Evolutionary conservation across 1,284 basidiomycete species (phyloP).

Genomic region (Hemileia vastatrix): DNA sequence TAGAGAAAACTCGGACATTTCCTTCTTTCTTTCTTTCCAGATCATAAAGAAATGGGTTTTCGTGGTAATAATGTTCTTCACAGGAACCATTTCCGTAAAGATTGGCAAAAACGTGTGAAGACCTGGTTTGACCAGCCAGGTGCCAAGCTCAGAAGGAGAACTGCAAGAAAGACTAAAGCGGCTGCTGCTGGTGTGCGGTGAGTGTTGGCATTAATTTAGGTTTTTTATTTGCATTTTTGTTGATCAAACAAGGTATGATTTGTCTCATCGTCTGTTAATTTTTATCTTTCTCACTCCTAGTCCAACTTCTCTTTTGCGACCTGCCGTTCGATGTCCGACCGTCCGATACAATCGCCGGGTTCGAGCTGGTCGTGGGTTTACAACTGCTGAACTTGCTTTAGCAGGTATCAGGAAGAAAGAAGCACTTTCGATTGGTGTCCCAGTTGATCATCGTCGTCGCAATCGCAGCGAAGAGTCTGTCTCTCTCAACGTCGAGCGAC

Average conservation of each 20-base stretch:
- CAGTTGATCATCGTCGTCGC: constrained; percentile 93
- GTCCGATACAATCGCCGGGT: constrained; percentile 98
- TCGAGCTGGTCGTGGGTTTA: constrained; percentile 95
- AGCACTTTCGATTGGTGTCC: constrained; percentile 83
- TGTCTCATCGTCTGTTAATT: neutral
- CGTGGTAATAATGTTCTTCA: constrained; percentile 58
- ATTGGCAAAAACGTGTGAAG: constrained; percentile 78
- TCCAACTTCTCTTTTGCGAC: constrained; percentile 83
- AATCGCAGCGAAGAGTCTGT: constrained; percentile 97
- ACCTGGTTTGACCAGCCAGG: constrained; percentile 99
- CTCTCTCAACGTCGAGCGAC: constrained; percentile 84
- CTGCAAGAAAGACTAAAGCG: constrained; percentile 84
- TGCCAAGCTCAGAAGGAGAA: constrained; percentile 90
- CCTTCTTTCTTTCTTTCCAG: no score
- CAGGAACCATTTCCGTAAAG: constrained; percentile 96
- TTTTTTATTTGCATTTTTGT: neutral
- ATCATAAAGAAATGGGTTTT: constrained; percentile 34
- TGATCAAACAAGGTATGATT: constrained; percentile 1
- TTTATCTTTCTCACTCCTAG: constrained; percentile 39
- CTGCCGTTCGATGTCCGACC: constrained; percentile 92
- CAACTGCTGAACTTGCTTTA: constrained; percentile 86
- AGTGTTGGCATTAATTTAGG: constrained; percentile 3
- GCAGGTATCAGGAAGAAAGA: constrained; percentile 92
- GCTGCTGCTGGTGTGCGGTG: constrained; percentile 71
- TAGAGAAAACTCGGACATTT: no score